These are phyloP conservation scores for Eragrostis curvula DNA, from an alignment of 176 grass and related monocot genomes.

Conservation along the genomic window DNA sequence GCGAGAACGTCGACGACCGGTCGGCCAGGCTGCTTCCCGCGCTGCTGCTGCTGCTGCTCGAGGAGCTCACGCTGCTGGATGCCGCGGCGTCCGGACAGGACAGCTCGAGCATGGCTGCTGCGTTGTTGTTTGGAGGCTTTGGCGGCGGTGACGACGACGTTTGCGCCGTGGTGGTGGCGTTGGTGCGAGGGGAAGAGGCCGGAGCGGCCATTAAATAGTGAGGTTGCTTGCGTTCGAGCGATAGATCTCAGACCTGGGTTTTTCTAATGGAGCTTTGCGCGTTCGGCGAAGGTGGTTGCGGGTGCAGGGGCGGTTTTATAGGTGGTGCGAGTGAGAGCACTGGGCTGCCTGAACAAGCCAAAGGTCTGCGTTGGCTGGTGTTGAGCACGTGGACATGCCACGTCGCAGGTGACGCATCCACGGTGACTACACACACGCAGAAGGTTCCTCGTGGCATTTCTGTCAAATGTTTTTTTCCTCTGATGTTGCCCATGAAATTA, in stretches of 20 bases:
- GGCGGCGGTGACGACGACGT: slow-evolving; percentile 22
- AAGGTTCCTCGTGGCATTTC: slow-evolving; percentile 10
- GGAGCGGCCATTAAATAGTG: slow-evolving; percentile 46
- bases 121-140: slow-evolving; percentile 35
- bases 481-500: not conserved
- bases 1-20: slow-evolving; percentile 61
- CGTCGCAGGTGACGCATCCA: slow-evolving; percentile 30
- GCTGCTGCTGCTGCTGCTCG: slow-evolving; percentile 53
- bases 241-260: slow-evolving; percentile 22
- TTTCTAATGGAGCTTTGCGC: slow-evolving; percentile 49
- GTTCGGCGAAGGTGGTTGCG: slow-evolving; percentile 58
- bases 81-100: slow-evolving; percentile 52
- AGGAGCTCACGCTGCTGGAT: slow-evolving; percentile 86
- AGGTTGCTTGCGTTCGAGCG: slow-evolving; percentile 10
- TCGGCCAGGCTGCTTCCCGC: slow-evolving; percentile 53
- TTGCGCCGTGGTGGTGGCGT: not conserved
- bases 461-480: not conserved
- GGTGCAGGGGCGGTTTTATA: slow-evolving; percentile 40
- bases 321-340: not conserved
- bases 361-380: not conserved
- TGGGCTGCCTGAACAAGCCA: not conserved
- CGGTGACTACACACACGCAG: not conserved
- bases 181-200: slow-evolving; percentile 2
- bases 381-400: slow-evolving; percentile 44
- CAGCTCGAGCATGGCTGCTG: slow-evolving; percentile 29